phyloP scores from a whole-genome alignment of 768 basidiomycete species.

The Hygrophorus pudorinus region DNA sequence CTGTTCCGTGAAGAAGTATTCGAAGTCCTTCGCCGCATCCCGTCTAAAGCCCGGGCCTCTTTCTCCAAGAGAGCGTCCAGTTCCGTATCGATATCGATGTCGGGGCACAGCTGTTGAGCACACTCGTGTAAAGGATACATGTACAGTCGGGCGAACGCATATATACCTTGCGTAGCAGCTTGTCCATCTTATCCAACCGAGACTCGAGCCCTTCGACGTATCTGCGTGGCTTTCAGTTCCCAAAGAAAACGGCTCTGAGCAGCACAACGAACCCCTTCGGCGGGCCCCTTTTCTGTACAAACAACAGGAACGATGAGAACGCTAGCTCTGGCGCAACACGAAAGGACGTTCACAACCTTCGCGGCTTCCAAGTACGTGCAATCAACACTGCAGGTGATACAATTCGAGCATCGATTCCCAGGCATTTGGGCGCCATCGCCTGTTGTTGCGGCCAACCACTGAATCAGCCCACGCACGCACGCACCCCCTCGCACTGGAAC shows the following conservation, averaged over 20 bases:
- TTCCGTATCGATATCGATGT: constrained; percentile 52
- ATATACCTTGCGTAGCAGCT: constrained; percentile 41
- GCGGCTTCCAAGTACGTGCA: constrained; percentile 64
- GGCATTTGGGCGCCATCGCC: constrained; percentile 64
- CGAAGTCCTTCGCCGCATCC: no score
- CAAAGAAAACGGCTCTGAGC: not conserved
- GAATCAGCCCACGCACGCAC: constrained; percentile 7
- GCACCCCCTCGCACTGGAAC: constrained; percentile 21
- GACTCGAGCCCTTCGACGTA: constrained; percentile 56
- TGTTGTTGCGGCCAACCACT: constrained; percentile 17
- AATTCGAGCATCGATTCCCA: constrained; percentile 54
- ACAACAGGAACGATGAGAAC: not conserved
- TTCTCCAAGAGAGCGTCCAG: constrained; percentile 14
- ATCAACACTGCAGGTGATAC: constrained; percentile 43
- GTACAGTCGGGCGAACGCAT: not conserved
- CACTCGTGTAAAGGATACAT: constrained; percentile 4
- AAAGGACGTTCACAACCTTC: constrained; percentile 35
- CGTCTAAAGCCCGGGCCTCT: no score
- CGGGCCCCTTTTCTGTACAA: constrained; percentile 40
- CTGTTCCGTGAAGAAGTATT: no score
- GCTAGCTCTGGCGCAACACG: not conserved
- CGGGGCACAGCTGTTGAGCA: constrained; percentile 36
- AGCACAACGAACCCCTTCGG: constrained; percentile 44
- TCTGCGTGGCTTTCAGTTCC: constrained; percentile 31
- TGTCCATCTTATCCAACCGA: constrained; percentile 57